Evolutionary conservation across 805 yeast genomes (phyloP), one percentile per base, ranked within the genome.

Genomic region (Wickerhamomyces bovis): DNA sequence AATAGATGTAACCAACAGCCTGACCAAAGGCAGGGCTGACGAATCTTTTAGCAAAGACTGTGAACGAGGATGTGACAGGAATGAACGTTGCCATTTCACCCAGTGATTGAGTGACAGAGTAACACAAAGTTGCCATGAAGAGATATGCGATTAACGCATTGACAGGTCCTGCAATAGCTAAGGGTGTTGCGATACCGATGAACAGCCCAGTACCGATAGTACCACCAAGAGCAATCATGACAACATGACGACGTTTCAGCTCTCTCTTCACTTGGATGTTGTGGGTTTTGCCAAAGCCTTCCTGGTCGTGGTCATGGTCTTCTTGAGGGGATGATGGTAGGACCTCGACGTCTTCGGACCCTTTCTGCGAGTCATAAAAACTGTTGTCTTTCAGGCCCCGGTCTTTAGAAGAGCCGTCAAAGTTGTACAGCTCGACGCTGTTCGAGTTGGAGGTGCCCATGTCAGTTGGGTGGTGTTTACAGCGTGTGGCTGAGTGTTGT

Each of bases 141-240:
- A 45, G 16, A 33, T 41, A 45, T 5, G 42, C 42, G 22, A 45
- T 45, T 38, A 45, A 25, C 3, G 43, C 23, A 19, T 45, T 45
- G 26, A 45, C 48, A 16, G 48, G 48, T n/a, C 48, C 48, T n/a
- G 48, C 48, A n/a, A 40, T 41, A 7, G 36, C 7, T 3, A 45
- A 28, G 15, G 48, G 48, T 15, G 42, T 38, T 3, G 42, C 20
- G 30, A 43, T 41, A 41, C 44, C 38, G 20, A 45, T 45, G 38
- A 45, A 45, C 33, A 45, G 28, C 41, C 48, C 48, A 16, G 48
- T 45, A 22, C 48, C 48, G 21, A 45, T 45, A 15, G 48, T 45
- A 38, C 48, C 48, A 28, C 48, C 48, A 19, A 45, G 44, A n/a
- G 48, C 48, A 38, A 45, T 45, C 48, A 45, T 45, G 10, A 41